Evolutionary conservation across 495 filamentous ascomycete genomes (phyloP).

Genomic region (Podospora comata): DNA sequence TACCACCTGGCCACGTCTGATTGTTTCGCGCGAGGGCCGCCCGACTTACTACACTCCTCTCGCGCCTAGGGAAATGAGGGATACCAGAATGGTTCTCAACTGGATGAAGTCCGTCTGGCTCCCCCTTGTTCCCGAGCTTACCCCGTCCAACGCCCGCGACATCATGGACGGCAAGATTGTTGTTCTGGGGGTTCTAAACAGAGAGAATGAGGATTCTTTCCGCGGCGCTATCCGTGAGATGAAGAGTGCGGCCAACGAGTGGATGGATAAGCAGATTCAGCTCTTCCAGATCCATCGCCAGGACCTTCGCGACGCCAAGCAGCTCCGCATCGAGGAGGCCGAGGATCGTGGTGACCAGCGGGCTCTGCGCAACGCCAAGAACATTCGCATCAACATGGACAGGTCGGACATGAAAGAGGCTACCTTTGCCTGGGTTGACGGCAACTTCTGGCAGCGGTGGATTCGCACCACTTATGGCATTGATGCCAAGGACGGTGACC

Average conservation of each 20-base stretch:
- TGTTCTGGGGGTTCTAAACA: constrained; percentile 83
- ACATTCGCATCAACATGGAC: constrained; percentile 84
- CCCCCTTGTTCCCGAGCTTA: constrained; percentile 95
- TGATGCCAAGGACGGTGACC: constrained; percentile 76
- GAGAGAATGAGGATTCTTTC: constrained; percentile 77
- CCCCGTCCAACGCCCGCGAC: constrained; percentile 82
- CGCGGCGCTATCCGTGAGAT: constrained; percentile 76
- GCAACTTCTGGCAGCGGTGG: constrained; percentile 97
- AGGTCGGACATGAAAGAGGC: constrained; percentile 84
- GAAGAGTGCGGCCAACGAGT: constrained; percentile 91
- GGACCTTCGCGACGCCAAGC: constrained; percentile 89
- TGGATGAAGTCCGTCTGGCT: constrained; percentile 98
- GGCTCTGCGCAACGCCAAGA: constrained; percentile 82
- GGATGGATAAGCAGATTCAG: constrained; percentile 94
- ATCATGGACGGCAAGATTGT: constrained; percentile 93
- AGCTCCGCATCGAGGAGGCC: constrained; percentile 91
- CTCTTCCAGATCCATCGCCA: constrained; percentile 87
- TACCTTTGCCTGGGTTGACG: constrained; percentile 97
- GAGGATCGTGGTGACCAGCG: constrained; percentile 90
- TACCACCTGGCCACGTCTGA: constrained; percentile 85
- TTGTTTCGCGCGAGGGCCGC: constrained; percentile 84
- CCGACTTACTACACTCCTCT: constrained; percentile 84
- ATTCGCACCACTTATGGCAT: constrained; percentile 90
- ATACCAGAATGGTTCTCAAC: constrained; percentile 69
- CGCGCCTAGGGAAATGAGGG: constrained; percentile 84